These are phyloP conservation scores for Saccharomycopsis babjevae DNA, from an alignment of 805 yeast genomes.

Conservation along the genomic window DNA sequence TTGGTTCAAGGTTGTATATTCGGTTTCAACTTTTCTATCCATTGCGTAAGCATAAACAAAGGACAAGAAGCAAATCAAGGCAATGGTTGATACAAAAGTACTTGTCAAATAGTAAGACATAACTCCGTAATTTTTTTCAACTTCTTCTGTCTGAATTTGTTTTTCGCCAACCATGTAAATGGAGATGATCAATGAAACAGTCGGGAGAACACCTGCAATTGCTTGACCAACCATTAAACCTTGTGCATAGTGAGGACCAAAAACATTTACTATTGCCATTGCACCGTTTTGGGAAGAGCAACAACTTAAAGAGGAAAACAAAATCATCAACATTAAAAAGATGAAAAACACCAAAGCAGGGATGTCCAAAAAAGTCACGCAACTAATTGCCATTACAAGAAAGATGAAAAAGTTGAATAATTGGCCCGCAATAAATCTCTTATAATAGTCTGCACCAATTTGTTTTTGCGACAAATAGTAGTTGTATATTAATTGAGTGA, in stretches of 20 bases:
- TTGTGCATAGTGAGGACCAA: conserved; percentile 72
- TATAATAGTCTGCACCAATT: conserved; percentile 43
- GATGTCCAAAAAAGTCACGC: conserved; percentile 29
- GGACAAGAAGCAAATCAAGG: conserved; percentile 33
- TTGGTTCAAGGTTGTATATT: conserved; percentile 20
- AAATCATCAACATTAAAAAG: conserved; percentile 52
- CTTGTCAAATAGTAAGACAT: conserved; percentile 42
- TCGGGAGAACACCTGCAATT: conserved; percentile 85
- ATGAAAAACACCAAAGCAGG: conserved; percentile 27
- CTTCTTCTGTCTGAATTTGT: conserved; percentile 4
- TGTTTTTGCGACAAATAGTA: conserved; percentile 58
- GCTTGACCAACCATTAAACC: conserved; percentile 94
- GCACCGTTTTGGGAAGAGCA: conserved; percentile 83
- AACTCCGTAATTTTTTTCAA: conserved; percentile 20
- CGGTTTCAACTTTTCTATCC: conserved; percentile 19
- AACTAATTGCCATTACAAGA: conserved; percentile 43
- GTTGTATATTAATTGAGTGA: conserved; percentile 52
- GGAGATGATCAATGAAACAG: conserved; percentile 53
- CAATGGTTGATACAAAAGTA: conserved; percentile 33
- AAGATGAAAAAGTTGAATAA: conserved; percentile 48
- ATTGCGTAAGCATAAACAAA: conserved; percentile 24
- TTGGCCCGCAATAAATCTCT: conserved; percentile 53
- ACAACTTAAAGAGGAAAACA: conserved; percentile 62
- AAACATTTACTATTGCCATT: conserved; percentile 73
- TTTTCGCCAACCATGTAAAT: conserved; percentile 26